Evolutionary conservation across 768 basidiomycete genomes (phyloP).

Genomic region (Guyanaporus albipodus): DNA sequence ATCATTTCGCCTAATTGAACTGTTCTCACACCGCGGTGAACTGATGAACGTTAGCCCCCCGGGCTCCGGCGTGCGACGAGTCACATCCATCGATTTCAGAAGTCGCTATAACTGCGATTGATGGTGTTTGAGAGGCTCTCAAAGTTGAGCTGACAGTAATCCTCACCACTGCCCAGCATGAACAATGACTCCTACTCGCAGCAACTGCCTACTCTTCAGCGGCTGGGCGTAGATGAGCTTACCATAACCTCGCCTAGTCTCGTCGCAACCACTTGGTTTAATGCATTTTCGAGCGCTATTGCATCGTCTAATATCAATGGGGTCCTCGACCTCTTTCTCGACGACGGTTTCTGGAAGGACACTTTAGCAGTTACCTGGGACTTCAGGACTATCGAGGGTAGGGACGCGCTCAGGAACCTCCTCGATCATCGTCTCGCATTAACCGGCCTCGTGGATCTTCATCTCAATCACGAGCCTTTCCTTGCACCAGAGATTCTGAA

Average conservation of each 20-base stretch:
- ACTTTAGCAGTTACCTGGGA: conserved; percentile 51
- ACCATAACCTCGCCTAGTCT: conserved; percentile 13
- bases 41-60: too few relatives aligned
- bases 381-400: conserved; percentile 46
- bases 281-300: conserved; percentile 21
- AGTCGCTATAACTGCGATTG: not conserved
- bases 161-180: conserved; percentile 8
- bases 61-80: too few relatives aligned
- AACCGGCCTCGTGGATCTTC: conserved; percentile 13
- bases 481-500: conserved; percentile 32
- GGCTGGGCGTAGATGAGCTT: conserved; percentile 20
- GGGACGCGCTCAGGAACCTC: conserved; percentile 35
- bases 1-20: too few relatives aligned
- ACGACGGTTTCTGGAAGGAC: conserved; percentile 46
- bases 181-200: conserved; percentile 20
- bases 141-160: too few relatives aligned
- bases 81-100: not conserved
- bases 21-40: too few relatives aligned
- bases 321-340: conserved; percentile 26
- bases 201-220: conserved; percentile 28
- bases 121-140: not conserved
- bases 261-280: conserved; percentile 25
- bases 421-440: conserved; percentile 32
- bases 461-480: conserved; percentile 18
- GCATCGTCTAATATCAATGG: conserved; percentile 7